Evolutionary conservation across 805 yeast species (phyloP), one percentile per base, ranked within the genome.

Genomic region (Kuraishia cidri): DNA sequence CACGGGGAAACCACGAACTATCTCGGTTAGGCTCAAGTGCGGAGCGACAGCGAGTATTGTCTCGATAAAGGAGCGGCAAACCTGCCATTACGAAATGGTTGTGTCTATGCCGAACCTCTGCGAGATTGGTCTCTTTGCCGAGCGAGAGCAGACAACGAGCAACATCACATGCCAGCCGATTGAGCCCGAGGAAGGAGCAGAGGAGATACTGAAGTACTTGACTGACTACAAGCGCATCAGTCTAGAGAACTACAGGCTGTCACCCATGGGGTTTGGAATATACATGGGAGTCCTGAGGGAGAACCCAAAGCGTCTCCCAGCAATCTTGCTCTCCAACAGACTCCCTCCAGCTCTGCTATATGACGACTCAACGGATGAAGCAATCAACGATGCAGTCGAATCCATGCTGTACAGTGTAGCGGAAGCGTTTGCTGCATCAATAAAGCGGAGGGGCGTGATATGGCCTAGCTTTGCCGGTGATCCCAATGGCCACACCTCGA

Each of bases 21-120:
- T 52, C 2, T 40, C 40, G 1, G 40, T 58, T 13, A 41, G 45
- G 12, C 57, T 56, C 29, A 34, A 37, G 4, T 58, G 62, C 30
- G 50, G 33, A 2, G 11, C 22, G 3, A 1, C 8, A 1, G 52
- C 60, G 4, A 17, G n/a, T 10, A 36, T 56, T n/a, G 34, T 35
- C 5, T 31, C 33, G 5, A 40, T 54, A 5, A 36, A 42, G 11
- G 64, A 58, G 35, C 35, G 44, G 33, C 50, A 47, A 33, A 54
- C 60, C 3, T 58, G 64, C 31, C 46, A 46, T 17, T 58, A 58
- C 36, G 43, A 40, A 32, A 35, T 46, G 30, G 41, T 35, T 6
- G 31, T 52, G 6, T 29, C 44, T 2, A 27, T 47, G 10, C 46
- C 54, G 4, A 44, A 43, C 16, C 37, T 54, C 6, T 53, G 58